Base-by-base conservation (phyloP, 1,139 yeast species). In the Groenewaldozyma auringiensis region DNA sequence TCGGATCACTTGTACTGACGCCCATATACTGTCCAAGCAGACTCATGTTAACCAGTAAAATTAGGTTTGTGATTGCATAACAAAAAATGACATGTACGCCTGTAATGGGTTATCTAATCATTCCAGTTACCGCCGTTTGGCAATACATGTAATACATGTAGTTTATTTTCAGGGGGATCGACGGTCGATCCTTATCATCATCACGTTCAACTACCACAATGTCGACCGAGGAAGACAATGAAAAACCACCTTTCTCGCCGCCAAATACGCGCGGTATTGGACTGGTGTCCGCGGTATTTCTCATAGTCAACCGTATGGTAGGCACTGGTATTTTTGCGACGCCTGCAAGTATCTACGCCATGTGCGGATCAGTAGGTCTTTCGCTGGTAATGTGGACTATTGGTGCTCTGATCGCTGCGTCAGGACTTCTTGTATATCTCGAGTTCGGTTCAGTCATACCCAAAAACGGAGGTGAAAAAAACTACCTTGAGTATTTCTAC, bases 311-410 rank as follows among this genome's bases (percentile, higher is more conserved):
- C 62, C 72, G 94, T 63, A 84, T 84, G 81, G 73, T 86, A 54
- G 95, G 95, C 53, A 85, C 94, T 8, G 95, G 95, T 62, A 83
- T 86, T 44, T 86, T 86, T 63, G 81, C 92, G 37, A 83, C 89
- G 3, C 87, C 94, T 2, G 79, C 92, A n/a, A 79, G 86, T 17
- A 83, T 86, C 50, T 83, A 74, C 57, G 61, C 69, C 2, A 69
- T 81, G 50, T 74, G 82, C 25, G 94, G 94, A 3, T 81, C 89
- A 16, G 85, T 85, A 13, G 94, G 94, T 17, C 67, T 83, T 40
- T 67, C 89, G 1, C 68, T 86, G 47, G 65, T 83, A 49, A 68
- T 86, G 64, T 86, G 95, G 95, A 75, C 79, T 25, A 76, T 81
- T 17, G 95, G 95, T 42, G 77, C 87, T 11, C 50, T 83, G 21